Evolutionary conservation across 345 rosid genomes (phyloP).

Genomic region (Euphorbia peplus): DNA sequence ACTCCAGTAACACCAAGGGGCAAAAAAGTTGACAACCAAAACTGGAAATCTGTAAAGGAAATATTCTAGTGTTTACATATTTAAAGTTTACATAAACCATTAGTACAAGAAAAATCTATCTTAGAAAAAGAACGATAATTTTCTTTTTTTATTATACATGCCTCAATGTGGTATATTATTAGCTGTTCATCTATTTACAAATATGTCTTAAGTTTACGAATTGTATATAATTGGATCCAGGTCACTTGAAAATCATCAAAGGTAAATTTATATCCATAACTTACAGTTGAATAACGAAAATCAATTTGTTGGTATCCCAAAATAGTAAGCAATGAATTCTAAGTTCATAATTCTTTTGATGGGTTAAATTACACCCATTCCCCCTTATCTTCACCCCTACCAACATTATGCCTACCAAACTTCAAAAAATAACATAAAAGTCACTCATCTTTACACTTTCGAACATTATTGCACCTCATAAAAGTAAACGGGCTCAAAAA

Average conservation of each 20-base stretch:
- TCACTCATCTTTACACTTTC: no score
- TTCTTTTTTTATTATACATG: no score
- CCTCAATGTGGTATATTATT: neutral
- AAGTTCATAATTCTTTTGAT: neutral
- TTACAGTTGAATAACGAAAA: neutral
- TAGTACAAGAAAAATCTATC: neutral
- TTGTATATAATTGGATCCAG: neutral
- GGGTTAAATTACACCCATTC: no score
- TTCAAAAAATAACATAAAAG: no score
- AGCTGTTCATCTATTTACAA: neutral
- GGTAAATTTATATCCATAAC: neutral
- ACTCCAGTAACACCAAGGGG: slow-evolving; percentile 99
- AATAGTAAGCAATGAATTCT: neutral
- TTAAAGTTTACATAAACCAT: neutral
- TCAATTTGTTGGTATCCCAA: neutral
- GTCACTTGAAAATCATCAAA: neutral
- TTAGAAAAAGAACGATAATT: no score
- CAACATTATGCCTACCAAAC: no score
- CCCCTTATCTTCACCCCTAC: no score
- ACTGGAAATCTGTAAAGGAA: slow-evolving; percentile 71
- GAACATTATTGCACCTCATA: no score
- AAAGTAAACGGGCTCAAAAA: no score
- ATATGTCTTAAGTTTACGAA: neutral
- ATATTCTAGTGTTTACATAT: neutral
- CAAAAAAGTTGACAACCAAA: slow-evolving; percentile 86